phyloP scores from a whole-genome alignment of 768 basidiomycete species.

The Pleurotus giganteus region DNA sequence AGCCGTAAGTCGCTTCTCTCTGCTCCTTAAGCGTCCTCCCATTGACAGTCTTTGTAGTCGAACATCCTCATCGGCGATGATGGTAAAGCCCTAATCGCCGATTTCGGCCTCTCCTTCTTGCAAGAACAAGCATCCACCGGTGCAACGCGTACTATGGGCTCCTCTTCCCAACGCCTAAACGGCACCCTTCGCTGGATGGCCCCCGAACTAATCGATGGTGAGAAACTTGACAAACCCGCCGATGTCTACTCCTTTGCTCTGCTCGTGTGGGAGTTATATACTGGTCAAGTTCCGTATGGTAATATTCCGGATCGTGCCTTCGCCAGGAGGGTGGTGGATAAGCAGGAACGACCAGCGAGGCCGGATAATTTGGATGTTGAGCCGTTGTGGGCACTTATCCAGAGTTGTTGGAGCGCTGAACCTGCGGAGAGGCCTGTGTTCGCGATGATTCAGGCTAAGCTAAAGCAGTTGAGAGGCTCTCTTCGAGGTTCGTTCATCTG shows the following conservation, averaged over 20 bases:
- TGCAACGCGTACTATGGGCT: constrained; percentile 24
- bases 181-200: constrained; percentile 41
- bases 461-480: background rate
- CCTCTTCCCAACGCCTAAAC: constrained; percentile 8
- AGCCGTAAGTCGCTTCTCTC: constrained; percentile 1
- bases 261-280: constrained; percentile 45
- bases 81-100: constrained; percentile 39
- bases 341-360: constrained; percentile 19
- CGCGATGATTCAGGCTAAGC: background rate
- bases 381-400: constrained; percentile 16
- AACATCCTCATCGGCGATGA: constrained; percentile 38
- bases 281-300: constrained; percentile 25
- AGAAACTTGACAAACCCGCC: constrained; percentile 32
- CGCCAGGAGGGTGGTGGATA: constrained; percentile 16
- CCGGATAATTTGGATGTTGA: constrained; percentile 17
- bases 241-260: constrained; percentile 32
- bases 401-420: constrained; percentile 21
- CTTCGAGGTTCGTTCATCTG: background rate
- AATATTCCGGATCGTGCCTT: constrained; percentile 15
- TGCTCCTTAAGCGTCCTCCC: background rate
- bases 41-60: constrained; percentile 22
- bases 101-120: constrained; percentile 45
- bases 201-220: constrained; percentile 27
- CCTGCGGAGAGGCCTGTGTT: constrained; percentile 20
- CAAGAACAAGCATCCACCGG: constrained; percentile 20